Conservation (phyloP, 257 asterid species). For the Solanum chilense region DNA sequence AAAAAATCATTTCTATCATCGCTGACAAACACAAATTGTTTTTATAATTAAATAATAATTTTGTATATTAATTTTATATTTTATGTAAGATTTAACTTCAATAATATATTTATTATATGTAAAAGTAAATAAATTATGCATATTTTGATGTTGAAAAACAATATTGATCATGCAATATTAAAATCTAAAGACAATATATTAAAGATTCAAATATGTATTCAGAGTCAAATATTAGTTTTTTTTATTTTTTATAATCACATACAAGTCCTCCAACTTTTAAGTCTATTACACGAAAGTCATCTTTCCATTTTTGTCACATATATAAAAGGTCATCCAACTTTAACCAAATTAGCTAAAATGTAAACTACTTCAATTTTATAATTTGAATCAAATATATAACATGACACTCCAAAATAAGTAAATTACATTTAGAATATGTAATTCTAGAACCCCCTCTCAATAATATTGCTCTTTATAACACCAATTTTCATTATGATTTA, state of each 20-base stretch:
- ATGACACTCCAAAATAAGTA: not conserved
- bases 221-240: too few relatives aligned
- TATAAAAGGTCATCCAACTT: too few relatives aligned
- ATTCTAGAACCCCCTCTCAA: not conserved
- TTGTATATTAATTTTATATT: not conserved
- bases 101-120: not conserved
- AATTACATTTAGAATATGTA: not conserved
- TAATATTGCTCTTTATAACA: not conserved
- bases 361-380: not conserved
- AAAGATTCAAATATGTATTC: not conserved
- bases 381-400: not conserved
- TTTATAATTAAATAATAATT: not conserved
- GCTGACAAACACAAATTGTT: not conserved
- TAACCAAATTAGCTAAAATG: not conserved
- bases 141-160: not conserved
- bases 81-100: not conserved
- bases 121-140: not conserved
- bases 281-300: too few relatives aligned
- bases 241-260: too few relatives aligned
- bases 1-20: not conserved
- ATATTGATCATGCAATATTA: too few relatives aligned
- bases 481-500: not conserved
- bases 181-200: not conserved
- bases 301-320: too few relatives aligned
- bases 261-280: too few relatives aligned